These are phyloP conservation scores for Sporobolomyces roseus DNA, from an alignment of 768 basidiomycete genomes.

Conservation along the genomic window DNA sequence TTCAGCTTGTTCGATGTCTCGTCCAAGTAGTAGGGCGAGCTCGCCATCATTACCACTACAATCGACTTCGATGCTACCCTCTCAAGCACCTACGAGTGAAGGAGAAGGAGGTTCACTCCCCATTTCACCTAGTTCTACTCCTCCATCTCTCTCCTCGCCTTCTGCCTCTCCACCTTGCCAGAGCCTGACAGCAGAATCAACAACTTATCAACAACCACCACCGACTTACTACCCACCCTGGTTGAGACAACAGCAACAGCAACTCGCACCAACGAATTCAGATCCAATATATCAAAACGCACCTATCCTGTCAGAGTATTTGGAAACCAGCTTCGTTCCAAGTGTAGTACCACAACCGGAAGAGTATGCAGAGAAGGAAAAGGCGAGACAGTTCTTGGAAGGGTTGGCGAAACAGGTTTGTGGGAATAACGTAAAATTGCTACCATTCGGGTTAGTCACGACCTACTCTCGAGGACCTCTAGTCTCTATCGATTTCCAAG, in stretches of 20 bases:
- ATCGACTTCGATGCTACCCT: background rate
- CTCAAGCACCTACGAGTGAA: background rate
- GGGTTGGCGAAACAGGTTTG: conserved; percentile 91
- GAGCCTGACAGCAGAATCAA: background rate
- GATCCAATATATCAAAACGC: conserved; percentile 30
- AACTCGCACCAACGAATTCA: background rate
- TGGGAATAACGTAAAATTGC: conserved; percentile 77
- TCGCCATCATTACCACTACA: background rate
- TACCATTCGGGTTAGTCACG: conserved; percentile 68
- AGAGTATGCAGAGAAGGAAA: conserved; percentile 69
- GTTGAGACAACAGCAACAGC: background rate
- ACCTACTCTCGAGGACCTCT: background rate
- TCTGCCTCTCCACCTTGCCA: background rate
- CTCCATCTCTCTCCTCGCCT: background rate
- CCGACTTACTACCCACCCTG: too few relatives aligned
- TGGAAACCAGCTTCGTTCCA: conserved; percentile 41
- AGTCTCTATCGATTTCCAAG: background rate
- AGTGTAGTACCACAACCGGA: conserved; percentile 42
- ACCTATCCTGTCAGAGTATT: conserved; percentile 39
- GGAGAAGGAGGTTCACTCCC: background rate
- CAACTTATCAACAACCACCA: background rate
- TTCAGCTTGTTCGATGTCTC: too few relatives aligned
- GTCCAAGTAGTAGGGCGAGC: conserved; percentile 5
- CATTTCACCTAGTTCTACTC: background rate
- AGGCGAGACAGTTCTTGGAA: conserved; percentile 89